phyloP scores from a whole-genome alignment of 495 filamentous ascomycete genomes.

The Corynascus novoguineensis region DNA sequence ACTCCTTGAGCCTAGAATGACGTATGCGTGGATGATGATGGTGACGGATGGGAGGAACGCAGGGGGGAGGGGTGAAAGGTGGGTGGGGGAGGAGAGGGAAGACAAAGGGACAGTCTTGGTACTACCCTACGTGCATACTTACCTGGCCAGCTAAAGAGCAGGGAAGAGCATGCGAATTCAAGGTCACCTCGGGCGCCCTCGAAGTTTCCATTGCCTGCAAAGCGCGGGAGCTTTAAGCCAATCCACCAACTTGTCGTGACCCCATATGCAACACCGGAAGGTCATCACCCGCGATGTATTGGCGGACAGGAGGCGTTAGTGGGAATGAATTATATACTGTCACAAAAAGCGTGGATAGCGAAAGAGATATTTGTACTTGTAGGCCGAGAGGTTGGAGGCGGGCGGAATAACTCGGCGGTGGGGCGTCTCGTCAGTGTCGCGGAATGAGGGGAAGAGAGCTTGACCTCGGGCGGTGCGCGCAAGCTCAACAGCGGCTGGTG shows the following conservation, averaged over 20 bases:
- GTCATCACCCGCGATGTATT: neutral
- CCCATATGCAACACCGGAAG: too few relatives aligned
- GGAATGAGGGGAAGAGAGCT: neutral
- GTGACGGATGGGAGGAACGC: neutral
- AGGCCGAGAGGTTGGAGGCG: neutral
- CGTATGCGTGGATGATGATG: neutral
- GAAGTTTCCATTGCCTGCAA: neutral
- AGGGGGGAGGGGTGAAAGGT: neutral
- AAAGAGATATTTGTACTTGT: too few relatives aligned
- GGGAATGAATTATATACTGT: too few relatives aligned
- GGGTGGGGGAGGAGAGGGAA: neutral
- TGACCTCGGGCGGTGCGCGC: neutral
- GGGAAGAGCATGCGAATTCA: slow-evolving; percentile 10
- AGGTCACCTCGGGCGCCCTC: neutral
- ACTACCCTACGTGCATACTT: neutral
- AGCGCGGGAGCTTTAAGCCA: neutral
- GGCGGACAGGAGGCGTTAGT: neutral
- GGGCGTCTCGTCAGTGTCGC: slow-evolving; percentile 7
- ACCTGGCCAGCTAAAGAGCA: neutral
- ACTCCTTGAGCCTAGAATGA: too few relatives aligned
- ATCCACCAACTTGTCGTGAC: too few relatives aligned
- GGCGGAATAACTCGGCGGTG: neutral
- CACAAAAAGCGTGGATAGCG: too few relatives aligned
- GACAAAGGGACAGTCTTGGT: neutral
- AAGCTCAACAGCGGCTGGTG: neutral